Evolutionary conservation across 441 rosid genomes (phyloP).

Genomic region (Euphorbia celastroides): DNA sequence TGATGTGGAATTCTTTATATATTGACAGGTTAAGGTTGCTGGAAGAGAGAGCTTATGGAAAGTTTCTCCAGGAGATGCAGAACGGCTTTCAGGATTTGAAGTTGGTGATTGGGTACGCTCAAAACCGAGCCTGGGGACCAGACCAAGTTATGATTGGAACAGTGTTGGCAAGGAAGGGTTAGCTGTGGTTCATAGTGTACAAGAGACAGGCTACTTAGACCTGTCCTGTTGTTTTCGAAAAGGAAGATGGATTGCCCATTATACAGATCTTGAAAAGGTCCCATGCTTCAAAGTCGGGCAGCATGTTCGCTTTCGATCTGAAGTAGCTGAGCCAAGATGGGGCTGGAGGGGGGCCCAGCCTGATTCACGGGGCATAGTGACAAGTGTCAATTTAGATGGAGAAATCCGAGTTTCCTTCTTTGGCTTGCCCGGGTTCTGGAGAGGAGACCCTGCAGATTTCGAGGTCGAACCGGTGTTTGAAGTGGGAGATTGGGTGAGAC

Average conservation of each 20-base stretch:
- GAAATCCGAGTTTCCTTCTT: constrained; percentile 85
- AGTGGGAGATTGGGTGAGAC: constrained; percentile 95
- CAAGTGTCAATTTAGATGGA: constrained; percentile 90
- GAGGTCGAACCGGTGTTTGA: constrained; percentile 72
- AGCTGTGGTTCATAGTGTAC: constrained; percentile 90
- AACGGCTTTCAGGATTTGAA: constrained; percentile 91
- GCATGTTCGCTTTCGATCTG: constrained; percentile 77
- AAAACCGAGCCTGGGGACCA: constrained; percentile 79
- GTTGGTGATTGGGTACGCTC: constrained; percentile 99
- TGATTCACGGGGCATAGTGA: constrained; percentile 71
- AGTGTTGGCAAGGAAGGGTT: constrained; percentile 81
- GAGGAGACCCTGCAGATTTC: constrained; percentile 92
- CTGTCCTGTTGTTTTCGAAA: constrained; percentile 94
- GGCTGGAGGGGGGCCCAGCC: constrained; percentile 91
- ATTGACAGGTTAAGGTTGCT: constrained; percentile 68
- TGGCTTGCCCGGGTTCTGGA: constrained; percentile 86
- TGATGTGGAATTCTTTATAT: constrained; percentile 18
- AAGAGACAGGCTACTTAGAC: constrained; percentile 85
- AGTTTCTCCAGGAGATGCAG: constrained; percentile 98
- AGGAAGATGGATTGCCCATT: constrained; percentile 76
- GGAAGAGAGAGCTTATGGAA: constrained; percentile 82
- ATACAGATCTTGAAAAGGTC: constrained; percentile 86
- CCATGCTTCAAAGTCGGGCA: constrained; percentile 76
- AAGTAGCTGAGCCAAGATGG: constrained; percentile 89
- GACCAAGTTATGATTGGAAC: constrained; percentile 98